Base-by-base conservation (phyloP, 2,329 filamentous ascomycete species). In the Onygena corvina region DNA sequence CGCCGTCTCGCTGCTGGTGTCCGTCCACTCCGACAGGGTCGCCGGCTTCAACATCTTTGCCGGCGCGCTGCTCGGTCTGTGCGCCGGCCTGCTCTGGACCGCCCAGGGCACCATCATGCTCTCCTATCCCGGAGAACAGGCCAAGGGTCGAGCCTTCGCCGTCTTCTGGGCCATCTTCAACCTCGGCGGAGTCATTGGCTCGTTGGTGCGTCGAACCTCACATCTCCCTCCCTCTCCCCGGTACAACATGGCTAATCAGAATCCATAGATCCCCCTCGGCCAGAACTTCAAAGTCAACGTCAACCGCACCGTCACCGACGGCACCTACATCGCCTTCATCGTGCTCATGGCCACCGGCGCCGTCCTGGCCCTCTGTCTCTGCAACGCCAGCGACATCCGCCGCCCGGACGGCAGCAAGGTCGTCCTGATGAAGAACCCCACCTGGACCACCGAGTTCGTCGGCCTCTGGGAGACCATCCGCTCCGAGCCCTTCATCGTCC, bases 121-220 rank as follows among this genome's bases (percentile, higher is more conserved):
- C 79, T 81, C 84, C 31, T 94, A 94, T 64, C 88, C 88, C 1
- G 73, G 77, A 14, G 89, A 94, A 67, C 67, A 78, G 29, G 77
- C 80, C 56, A 94, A 94, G 73, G 89, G 89, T 36, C 81, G 82
- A 52, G 94, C 87, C 65, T 94, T 94, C 64, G 84, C 84, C 53
- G 81, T 81, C 71, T 94, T 94, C 70, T 94, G 89, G 89, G 80
- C 88, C 65, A 93, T 95, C 61, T 95, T 94, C 75, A 94, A 94
- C 67, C 67, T 89, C 52, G 89, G 89, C 58, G 88, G 81, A 59
- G 88, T 94, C 53, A 86, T 95, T 65, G 89, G 89, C 54, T 80
- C 82, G 60, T 64, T 81, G 71, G 76, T 80, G 67, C 63, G 74
- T 63, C 50, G 12, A 2, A 5, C 16, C 16, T 29, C 14, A 8